Conservation (phyloP, 495 filamentous ascomycete species). For the Cercophora scortea region DNA sequence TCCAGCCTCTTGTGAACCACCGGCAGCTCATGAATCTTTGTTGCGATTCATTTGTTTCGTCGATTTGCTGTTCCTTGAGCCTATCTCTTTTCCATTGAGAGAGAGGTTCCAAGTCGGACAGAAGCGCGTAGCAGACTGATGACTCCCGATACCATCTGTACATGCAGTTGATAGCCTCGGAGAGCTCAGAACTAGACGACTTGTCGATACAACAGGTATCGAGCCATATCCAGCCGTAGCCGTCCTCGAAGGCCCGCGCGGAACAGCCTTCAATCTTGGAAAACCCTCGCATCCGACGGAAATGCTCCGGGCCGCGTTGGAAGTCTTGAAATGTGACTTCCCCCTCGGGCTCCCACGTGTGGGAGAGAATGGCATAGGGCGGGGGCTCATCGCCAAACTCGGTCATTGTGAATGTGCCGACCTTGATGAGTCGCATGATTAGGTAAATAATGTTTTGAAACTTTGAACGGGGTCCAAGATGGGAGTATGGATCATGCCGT, state of each 20-base stretch:
- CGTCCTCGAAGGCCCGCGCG: slow-evolving; percentile 2
- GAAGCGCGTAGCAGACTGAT: slow-evolving; percentile 25
- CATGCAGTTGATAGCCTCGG: slow-evolving; percentile 15
- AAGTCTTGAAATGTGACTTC: slow-evolving; percentile 19
- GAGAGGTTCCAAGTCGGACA: slow-evolving; percentile 15
- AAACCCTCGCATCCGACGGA: neutral
- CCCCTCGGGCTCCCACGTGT: slow-evolving; percentile 27
- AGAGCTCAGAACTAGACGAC: slow-evolving; percentile 20
- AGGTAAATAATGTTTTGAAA: too few relatives aligned
- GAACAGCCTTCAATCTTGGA: slow-evolving; percentile 2
- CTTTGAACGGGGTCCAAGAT: too few relatives aligned
- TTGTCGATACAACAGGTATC: slow-evolving; percentile 36
- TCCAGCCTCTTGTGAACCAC: slow-evolving; percentile 21
- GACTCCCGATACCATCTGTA: slow-evolving; percentile 19
- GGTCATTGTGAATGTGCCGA: neutral
- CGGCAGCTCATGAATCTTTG: neutral
- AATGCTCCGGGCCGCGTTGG: neutral
- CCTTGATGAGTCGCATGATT: neutral
- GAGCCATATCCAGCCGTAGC: slow-evolving; percentile 28
- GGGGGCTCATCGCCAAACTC: slow-evolving; percentile 1
- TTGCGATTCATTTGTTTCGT: too few relatives aligned
- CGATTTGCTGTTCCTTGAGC: too few relatives aligned
- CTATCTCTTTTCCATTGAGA: too few relatives aligned
- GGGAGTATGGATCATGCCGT: too few relatives aligned
- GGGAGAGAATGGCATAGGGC: slow-evolving; percentile 30